Conservation (phyloP, 805 yeast species). For the Teunomyces funiuensis region DNA sequence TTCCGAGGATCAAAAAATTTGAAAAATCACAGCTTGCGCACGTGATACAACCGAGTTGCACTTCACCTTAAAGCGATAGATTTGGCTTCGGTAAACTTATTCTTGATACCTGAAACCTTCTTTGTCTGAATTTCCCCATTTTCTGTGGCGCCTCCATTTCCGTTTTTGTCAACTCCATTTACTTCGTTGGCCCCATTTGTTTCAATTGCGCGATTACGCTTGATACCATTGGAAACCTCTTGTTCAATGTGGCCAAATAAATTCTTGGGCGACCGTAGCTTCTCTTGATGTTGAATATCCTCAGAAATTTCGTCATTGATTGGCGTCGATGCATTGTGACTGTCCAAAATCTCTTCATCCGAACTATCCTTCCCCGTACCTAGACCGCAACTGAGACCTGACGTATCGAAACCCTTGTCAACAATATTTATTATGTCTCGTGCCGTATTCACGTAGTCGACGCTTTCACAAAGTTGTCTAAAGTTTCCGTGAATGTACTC, state of each 20-base stretch:
- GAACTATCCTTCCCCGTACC: constrained; percentile 12
- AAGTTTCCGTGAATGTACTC: constrained; percentile 31
- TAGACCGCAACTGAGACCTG: neutral
- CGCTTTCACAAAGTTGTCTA: constrained; percentile 22
- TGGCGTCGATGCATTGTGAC: constrained; percentile 29
- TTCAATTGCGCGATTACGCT: neutral
- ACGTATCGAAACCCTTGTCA: constrained; percentile 18
- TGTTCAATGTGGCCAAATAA: neutral
- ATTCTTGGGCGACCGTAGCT: constrained; percentile 1
- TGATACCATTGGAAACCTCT: neutral
- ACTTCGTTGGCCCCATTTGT: neutral
- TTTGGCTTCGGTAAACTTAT: neutral
- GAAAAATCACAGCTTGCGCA: neutral
- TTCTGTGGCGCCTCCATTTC: neutral
- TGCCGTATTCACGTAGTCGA: constrained; percentile 28
- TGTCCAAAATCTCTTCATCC: constrained; percentile 19
- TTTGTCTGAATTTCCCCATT: neutral
- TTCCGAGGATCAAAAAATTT: constrained; percentile 1
- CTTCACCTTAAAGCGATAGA: constrained; percentile 1
- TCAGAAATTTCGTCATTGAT: constrained; percentile 17
- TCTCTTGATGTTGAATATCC: neutral
- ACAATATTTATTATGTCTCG: constrained; percentile 27
- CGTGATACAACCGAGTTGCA: neutral
- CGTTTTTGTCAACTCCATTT: no score
- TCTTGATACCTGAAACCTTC: constrained; percentile 2